Percentiles rank a stretch among this genome's conserved stretches.
Conservation (phyloP, 176 grass and related monocot species). For the Oryza officinalis region DNA sequence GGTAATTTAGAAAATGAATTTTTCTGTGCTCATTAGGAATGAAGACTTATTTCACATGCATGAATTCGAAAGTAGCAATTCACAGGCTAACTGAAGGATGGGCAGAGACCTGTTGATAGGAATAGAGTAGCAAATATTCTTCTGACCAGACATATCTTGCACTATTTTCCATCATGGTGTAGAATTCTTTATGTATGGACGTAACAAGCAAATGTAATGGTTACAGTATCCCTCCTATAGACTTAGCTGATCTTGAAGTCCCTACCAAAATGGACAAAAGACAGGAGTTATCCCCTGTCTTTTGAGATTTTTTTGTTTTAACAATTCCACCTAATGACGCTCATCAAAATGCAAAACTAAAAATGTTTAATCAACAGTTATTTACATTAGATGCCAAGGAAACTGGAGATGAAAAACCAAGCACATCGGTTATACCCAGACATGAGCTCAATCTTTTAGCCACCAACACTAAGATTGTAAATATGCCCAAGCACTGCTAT, state of each 20-base stretch:
- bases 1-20: not conserved
- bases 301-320: not conserved
- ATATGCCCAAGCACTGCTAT: slow-evolving; percentile 21
- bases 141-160: slow-evolving; percentile 4
- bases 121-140: slow-evolving; percentile 30
- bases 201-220: slow-evolving; percentile 22
- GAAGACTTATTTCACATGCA: not conserved
- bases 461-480: slow-evolving; percentile 1
- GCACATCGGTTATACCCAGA: slow-evolving; percentile 3
- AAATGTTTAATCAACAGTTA: not conserved
- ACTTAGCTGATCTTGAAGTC: slow-evolving; percentile 24
- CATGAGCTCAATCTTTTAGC: not conserved
- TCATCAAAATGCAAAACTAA: slow-evolving; percentile 7
- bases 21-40: not conserved
- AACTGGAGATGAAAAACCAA: not conserved
- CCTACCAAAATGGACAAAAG: slow-evolving; percentile 38
- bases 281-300: slow-evolving; percentile 37
- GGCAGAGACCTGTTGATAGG: slow-evolving; percentile 23
- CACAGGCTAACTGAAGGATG: not conserved
- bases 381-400: not conserved
- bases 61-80: slow-evolving; percentile 20
- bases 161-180: slow-evolving; percentile 2
- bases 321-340: not conserved
- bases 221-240: slow-evolving; percentile 22
- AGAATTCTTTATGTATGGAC: slow-evolving; percentile 19